phyloP scores from a whole-genome alignment of 345 rosid species.

The Sonneratia caseolaris region DNA sequence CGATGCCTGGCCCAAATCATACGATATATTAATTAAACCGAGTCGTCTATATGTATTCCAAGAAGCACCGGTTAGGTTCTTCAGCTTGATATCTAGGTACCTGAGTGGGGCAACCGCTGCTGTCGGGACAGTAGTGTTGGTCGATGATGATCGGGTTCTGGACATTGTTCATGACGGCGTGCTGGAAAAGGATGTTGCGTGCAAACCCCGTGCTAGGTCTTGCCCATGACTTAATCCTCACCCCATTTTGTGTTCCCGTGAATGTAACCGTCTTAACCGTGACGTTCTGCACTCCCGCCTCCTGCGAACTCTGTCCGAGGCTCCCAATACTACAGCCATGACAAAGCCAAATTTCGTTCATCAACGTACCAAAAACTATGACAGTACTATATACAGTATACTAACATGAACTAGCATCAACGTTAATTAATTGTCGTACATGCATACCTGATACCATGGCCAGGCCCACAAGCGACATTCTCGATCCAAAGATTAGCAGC shows the following conservation, averaged over 20 bases:
- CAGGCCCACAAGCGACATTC: constrained; percentile 30
- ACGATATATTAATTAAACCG: too few relatives aligned
- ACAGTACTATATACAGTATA: too few relatives aligned
- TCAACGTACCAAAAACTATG: too few relatives aligned
- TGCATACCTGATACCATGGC: constrained; percentile 42
- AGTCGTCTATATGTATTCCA: too few relatives aligned
- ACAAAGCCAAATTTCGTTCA: too few relatives aligned
- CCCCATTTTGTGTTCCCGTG: constrained; percentile 32
- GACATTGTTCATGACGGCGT: constrained; percentile 24
- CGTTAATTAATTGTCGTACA: too few relatives aligned
- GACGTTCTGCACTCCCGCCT: constrained; percentile 36
- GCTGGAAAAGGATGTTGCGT: constrained; percentile 19
- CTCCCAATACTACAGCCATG: constrained; percentile 28
- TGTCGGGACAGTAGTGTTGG: constrained; percentile 33
- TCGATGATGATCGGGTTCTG: constrained; percentile 33
- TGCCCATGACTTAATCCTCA: constrained; percentile 43
- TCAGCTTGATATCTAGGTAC: background rate
- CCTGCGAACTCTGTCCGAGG: constrained; percentile 14
- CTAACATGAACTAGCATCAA: too few relatives aligned
- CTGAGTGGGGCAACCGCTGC: constrained; percentile 28
- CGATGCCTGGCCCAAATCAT: too few relatives aligned
- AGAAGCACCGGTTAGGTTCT: too few relatives aligned
- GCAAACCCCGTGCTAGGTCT: constrained; percentile 24
- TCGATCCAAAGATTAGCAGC: constrained; percentile 20
- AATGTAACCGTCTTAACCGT: constrained; percentile 18